These are phyloP conservation scores for Cercospora janseana DNA, from an alignment of 2,329 filamentous ascomycete species.

Conservation along the genomic window DNA sequence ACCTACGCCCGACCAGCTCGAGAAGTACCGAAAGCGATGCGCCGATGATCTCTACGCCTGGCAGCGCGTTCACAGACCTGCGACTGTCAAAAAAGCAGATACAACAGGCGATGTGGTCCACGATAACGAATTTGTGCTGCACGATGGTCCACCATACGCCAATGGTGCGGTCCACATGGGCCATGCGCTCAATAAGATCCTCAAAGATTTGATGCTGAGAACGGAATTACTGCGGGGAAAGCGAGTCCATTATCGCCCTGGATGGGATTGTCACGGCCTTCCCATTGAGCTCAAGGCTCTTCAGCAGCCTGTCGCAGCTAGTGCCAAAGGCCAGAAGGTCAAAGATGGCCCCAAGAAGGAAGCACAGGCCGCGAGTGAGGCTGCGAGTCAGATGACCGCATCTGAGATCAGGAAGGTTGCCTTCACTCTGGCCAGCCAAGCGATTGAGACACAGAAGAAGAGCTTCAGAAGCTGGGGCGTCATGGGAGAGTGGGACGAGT, in stretches of 20 bases:
- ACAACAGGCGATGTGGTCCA: slow-evolving; percentile 32
- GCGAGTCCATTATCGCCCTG: slow-evolving; percentile 77
- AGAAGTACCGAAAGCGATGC: slow-evolving; percentile 68
- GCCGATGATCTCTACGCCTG: slow-evolving; percentile 86
- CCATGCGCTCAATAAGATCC: slow-evolving; percentile 93
- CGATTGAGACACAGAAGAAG: slow-evolving; percentile 69
- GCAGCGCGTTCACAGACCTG: slow-evolving; percentile 59
- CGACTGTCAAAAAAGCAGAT: slow-evolving; percentile 39
- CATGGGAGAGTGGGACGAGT: slow-evolving; percentile 75
- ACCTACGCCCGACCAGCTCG: slow-evolving; percentile 43
- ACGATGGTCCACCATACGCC: slow-evolving; percentile 95
- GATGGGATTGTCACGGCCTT: slow-evolving; percentile 97
- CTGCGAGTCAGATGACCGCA: slow-evolving; percentile 38
- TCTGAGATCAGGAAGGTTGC: slow-evolving; percentile 65
- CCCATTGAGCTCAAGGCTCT: slow-evolving; percentile 97
- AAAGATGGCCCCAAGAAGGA: slow-evolving; percentile 32
- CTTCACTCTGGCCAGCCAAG: slow-evolving; percentile 63
- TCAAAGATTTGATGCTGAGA: slow-evolving; percentile 90
- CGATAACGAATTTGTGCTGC: slow-evolving; percentile 71
- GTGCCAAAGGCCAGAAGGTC: slow-evolving; percentile 33
- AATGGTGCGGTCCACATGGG: slow-evolving; percentile 90
- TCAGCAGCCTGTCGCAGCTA: slow-evolving; percentile 48
- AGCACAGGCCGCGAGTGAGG: slow-evolving; percentile 36
- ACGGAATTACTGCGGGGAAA: slow-evolving; percentile 75
- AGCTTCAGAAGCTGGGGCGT: slow-evolving; percentile 71